These are phyloP conservation scores for Lactarius tabidus DNA, from an alignment of 768 basidiomycete genomes.

Conservation along the genomic window DNA sequence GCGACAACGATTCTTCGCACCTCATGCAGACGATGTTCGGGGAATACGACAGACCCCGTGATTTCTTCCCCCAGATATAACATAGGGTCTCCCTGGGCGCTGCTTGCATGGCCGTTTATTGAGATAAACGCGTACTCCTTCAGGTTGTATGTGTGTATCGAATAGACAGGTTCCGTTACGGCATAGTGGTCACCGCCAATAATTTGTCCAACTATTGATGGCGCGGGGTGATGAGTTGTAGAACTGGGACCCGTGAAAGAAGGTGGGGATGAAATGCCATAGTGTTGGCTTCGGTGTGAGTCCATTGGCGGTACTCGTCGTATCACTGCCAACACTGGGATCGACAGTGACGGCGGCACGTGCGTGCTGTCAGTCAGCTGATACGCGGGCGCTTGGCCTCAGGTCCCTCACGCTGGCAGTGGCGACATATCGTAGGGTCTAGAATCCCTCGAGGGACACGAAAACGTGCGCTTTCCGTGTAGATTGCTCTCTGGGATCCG, in stretches of 20 bases:
- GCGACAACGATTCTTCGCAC: conserved; percentile 15
- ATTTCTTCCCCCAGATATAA: conserved; percentile 17
- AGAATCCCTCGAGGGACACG: not conserved
- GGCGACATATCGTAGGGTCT: too few species aligned
- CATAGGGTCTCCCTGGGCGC: not conserved
- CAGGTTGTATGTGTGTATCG: not conserved
- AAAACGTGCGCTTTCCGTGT: not conserved
- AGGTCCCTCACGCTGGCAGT: too few species aligned
- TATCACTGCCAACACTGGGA: too few species aligned
- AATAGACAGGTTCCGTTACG: not conserved
- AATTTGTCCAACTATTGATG: not conserved
- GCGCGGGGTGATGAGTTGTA: not conserved
- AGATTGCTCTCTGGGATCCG: not conserved
- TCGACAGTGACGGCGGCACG: too few species aligned
- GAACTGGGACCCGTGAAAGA: not conserved
- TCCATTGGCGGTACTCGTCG: not conserved
- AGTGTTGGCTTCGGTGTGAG: not conserved
- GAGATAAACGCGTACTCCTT: conserved; percentile 11
- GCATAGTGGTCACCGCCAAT: not conserved
- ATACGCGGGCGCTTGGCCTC: too few species aligned
- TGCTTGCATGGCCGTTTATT: conserved; percentile 2
- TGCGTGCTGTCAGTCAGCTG: too few species aligned
- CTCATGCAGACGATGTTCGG: not conserved
- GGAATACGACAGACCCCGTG: conserved; percentile 5
- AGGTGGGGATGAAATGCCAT: not conserved